Evolutionary conservation across 1,284 basidiomycete species (phyloP), one percentile per base, ranked within the genome.

Genomic region (Gastroboletus turbinatus): DNA sequence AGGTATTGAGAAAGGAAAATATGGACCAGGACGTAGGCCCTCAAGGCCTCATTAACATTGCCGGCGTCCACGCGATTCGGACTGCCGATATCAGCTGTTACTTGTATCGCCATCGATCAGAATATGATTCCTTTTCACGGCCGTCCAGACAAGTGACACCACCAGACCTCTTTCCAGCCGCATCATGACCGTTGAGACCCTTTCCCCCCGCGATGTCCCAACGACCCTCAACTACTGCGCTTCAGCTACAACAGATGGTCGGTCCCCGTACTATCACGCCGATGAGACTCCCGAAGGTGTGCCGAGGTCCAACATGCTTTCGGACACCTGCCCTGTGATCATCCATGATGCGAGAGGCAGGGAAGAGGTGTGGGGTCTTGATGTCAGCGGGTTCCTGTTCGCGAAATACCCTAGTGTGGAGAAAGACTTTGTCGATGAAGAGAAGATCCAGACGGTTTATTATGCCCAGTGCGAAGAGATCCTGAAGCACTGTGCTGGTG

Each of bases 391-490:
- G 9, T 46, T 46, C 23, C 46, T 17, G 32, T 46, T 17, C 16
- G 30, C 6, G 21, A 38, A 10, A 45, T 62, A 67, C 56, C 61
- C 60, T 51, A 71, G 66, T 47, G 59, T 59, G 43, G 75, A 77
- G 67, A 75, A 73, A 61, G 69, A 73, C 6, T 78, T 78, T 63
- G 60, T 66, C 16, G 69, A 78, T 49, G 76, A 77, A 27, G 69
- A 71, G 19, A 60, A 52, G 42, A 75, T 79, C 62, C 58, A 62
- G n/a, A 30, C 29, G 19, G 19, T 30, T 13, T 30, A 46, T 16
- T 78, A 78, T 60, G 61, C 66, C 27, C 75, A 79, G 62, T 68
- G 75, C 2, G 73, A 74, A 59, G 68, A 72, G 56, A 55, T 79
- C 17, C 53, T 79, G 58, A 78, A 74, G 72, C 66, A 70, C 57